phyloP scores from a whole-genome alignment of 2,329 filamentous ascomycete species.

The Pseudofabraea citricarpa region DNA sequence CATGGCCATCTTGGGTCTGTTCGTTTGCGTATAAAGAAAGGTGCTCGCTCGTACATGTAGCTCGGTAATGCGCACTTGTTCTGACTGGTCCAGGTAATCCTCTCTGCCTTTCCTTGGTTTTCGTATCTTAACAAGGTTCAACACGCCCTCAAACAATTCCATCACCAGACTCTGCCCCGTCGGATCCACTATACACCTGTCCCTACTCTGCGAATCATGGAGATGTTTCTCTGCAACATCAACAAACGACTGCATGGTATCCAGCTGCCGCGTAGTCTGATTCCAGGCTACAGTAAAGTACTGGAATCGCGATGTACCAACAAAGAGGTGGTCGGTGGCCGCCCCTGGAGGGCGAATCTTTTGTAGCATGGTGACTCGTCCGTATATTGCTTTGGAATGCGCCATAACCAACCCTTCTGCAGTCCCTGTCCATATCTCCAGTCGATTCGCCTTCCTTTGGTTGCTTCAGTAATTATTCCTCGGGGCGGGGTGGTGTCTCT shows the following conservation, averaged over 20 bases:
- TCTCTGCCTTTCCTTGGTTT: conserved; percentile 45
- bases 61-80: conserved; percentile 59
- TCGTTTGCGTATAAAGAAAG: conserved; percentile 53
- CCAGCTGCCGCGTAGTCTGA: conserved; percentile 42
- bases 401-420: conserved; percentile 60
- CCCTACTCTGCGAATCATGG: conserved; percentile 76
- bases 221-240: conserved; percentile 55
- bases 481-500: conserved; percentile 29
- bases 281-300: conserved; percentile 93
- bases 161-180: conserved; percentile 63
- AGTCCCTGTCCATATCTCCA: conserved; percentile 75
- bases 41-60: conserved; percentile 61
- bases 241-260: conserved; percentile 43
- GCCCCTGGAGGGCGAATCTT: conserved; percentile 72
- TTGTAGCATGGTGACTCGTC: conserved; percentile 80
- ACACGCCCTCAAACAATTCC: conserved; percentile 64
- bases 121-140: conserved; percentile 58
- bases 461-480: conserved; percentile 14
- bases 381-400: conserved; percentile 71
- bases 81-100: conserved; percentile 56
- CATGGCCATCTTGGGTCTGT: conserved; percentile 57
- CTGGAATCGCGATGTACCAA: conserved; percentile 83
- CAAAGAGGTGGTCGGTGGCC: conserved; percentile 77
- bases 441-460: conserved; percentile 71
- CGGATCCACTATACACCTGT: conserved; percentile 80